Evolutionary conservation across 1,139 yeast genomes (phyloP).

Genomic region (Scheffersomyces cryptocercus): DNA sequence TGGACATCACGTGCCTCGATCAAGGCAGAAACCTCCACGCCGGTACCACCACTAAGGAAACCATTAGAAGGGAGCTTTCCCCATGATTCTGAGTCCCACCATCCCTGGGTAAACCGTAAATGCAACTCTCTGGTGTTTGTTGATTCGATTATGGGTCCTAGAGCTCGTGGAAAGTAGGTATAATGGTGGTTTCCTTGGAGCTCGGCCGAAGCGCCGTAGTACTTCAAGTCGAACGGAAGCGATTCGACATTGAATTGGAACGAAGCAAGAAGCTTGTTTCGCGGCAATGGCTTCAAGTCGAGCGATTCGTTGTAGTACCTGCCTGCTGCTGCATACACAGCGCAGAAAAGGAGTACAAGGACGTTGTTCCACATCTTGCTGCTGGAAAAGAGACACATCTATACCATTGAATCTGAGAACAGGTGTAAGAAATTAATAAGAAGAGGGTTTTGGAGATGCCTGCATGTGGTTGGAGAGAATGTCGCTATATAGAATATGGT

Average conservation of each 20-base stretch:
- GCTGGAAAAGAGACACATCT: too few relatives aligned
- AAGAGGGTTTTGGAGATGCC: too few relatives aligned
- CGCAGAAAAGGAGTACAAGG: too few relatives aligned
- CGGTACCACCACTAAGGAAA: constrained; percentile 81
- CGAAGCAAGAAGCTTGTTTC: constrained; percentile 65
- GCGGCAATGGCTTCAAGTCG: constrained; percentile 65
- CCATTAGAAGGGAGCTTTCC: constrained; percentile 82
- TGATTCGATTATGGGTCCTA: constrained; percentile 73
- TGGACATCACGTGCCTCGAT: constrained; percentile 62
- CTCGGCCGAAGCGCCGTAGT: constrained; percentile 16
- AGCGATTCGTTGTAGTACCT: constrained; percentile 56
- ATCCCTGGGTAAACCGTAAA: constrained; percentile 86
- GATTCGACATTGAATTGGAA: constrained; percentile 69
- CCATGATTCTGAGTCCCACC: constrained; percentile 93
- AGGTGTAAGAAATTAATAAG: too few relatives aligned
- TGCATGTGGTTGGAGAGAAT: too few relatives aligned
- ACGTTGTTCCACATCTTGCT: too few relatives aligned
- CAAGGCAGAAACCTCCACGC: constrained; percentile 91
- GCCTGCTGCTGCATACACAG: constrained; percentile 6
- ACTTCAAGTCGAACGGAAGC: constrained; percentile 31
- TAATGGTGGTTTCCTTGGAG: constrained; percentile 41
- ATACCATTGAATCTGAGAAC: too few relatives aligned
- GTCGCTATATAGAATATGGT: too few relatives aligned
- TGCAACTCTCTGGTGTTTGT: constrained; percentile 77
- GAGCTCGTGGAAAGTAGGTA: constrained; percentile 73